These are phyloP conservation scores for Coemansia sp. DNA, from an alignment of 192 early-diverging fungal species.

Conservation along the genomic window DNA sequence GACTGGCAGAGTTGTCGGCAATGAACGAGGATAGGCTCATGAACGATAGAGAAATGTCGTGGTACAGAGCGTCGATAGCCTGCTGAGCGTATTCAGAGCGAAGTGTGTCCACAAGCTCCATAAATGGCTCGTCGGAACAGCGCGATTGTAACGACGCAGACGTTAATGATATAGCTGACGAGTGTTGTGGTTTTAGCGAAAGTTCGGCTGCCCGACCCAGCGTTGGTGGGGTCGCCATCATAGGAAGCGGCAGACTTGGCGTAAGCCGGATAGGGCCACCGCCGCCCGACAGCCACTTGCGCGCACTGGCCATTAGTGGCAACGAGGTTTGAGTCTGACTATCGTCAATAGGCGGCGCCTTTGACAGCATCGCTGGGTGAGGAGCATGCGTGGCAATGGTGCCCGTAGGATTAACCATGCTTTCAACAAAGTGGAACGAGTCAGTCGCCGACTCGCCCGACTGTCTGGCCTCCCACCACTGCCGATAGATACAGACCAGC, in stretches of 20 bases:
- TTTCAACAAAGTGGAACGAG: constrained; percentile 30
- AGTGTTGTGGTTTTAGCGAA: constrained; percentile 6
- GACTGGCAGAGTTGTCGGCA: neutral
- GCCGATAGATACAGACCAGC: constrained; percentile 39
- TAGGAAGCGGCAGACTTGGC: constrained; percentile 1
- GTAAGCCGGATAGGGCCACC: constrained; percentile 1
- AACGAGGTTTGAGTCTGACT: neutral
- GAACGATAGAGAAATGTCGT: constrained; percentile 28
- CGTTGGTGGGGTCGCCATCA: neutral
- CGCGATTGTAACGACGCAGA: neutral
- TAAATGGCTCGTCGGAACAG: constrained; percentile 8
- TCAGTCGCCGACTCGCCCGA: constrained; percentile 46
- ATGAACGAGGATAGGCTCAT: neutral
- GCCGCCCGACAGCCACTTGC: constrained; percentile 22
- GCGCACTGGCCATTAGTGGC: constrained; percentile 8
- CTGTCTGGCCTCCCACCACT: constrained; percentile 46
- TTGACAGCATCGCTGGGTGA: neutral
- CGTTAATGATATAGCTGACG: neutral
- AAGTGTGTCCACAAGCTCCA: constrained; percentile 17
- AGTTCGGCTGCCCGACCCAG: neutral
- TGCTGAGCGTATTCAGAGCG: constrained; percentile 24
- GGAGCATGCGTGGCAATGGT: neutral
- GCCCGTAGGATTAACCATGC: neutral
- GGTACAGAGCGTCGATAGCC: constrained; percentile 32
- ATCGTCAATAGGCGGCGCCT: neutral